Evolutionary conservation across 2,329 filamentous ascomycete species (phyloP).

Genomic region (Pseudocercospora fijiensis): DNA sequence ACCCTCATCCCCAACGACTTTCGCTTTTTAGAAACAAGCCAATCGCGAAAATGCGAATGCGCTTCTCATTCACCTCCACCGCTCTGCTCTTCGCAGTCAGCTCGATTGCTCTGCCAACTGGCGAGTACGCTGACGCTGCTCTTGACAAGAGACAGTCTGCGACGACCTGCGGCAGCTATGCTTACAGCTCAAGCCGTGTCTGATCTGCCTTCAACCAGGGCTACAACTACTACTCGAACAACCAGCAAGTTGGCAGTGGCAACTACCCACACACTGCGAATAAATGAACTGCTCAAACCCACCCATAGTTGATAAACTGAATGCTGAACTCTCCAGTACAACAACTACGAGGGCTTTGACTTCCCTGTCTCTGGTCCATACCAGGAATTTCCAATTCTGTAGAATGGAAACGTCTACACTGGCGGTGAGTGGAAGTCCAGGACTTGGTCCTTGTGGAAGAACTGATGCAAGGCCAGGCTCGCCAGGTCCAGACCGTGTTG

Average conservation of each 20-base stretch:
- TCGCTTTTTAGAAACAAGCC: background rate
- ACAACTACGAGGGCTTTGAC: slow-evolving; percentile 48
- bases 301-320: no score
- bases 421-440: slow-evolving; percentile 49
- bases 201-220: slow-evolving; percentile 53
- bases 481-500: slow-evolving; percentile 66
- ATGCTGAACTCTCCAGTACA: no score
- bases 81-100: slow-evolving; percentile 33
- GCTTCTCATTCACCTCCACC: slow-evolving; percentile 33
- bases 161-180: slow-evolving; percentile 55
- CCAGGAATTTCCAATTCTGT: slow-evolving; percentile 63
- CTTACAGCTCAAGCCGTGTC: slow-evolving; percentile 54
- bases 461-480: slow-evolving; percentile 43
- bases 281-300: no score
- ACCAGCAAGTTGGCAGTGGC: slow-evolving; percentile 39
- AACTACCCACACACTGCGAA: slow-evolving; percentile 37
- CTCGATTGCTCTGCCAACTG: slow-evolving; percentile 25
- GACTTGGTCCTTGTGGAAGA: background rate
- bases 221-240: slow-evolving; percentile 49
- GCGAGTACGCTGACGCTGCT: slow-evolving; percentile 29
- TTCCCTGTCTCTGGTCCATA: slow-evolving; percentile 60
- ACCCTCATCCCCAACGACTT: slow-evolving; percentile 7
- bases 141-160: slow-evolving; percentile 46
- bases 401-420: slow-evolving; percentile 48
- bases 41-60: slow-evolving; percentile 33